Base-by-base conservation (phyloP, 2,329 filamentous ascomycete species). In the Phialemoniopsis sp. region DNA sequence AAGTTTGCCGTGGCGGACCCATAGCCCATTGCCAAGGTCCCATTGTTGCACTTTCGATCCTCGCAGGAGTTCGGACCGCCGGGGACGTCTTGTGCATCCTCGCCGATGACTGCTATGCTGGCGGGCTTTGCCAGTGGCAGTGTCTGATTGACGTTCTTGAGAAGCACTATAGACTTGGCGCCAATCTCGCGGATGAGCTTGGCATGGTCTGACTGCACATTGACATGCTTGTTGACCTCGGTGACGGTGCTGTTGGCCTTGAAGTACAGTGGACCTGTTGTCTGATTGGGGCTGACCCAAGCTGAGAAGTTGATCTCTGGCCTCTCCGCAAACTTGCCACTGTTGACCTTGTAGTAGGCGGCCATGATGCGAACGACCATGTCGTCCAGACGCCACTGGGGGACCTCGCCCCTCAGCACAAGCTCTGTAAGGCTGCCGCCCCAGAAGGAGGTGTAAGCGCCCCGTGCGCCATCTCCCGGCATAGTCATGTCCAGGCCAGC, bases 1-100 rank as follows among this genome's bases (percentile, higher is more conserved):
- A 89, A 90, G 17, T 94, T 80, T 3, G 87, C 88, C 0, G 88
- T 80, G 3, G 90, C 90, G 9, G 86, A 91, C 12, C 90, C 90
- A 87, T 89, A 95, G 8, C 89, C 90, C 37, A 84, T 84, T 3
- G 78, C 87, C 8, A 95, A 68, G 1, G 89, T 93, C 3, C 88
- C 89, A 44, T 84, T 79, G 54, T 94, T 91, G 60, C 90, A 95
- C 26, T 40, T 36, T 32, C 87, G 78, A 55, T 95, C 88, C 2
- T 63, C 49, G 57, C 90, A 96, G 5, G 71, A 71, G 53, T 95
- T 95, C 4, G 83, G 78, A 0, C 88, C 89, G 12, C 35, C 80
- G 5, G 76, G 67, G 15, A 78, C 54, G 19, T 60, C 57, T 32
- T 62, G 82, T 15, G 84, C 82, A 49, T 89, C 85, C 53, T 89